These are phyloP conservation scores for Epichloe brachyelytri DNA, from an alignment of 2,329 filamentous ascomycete genomes.

Conservation along the genomic window DNA sequence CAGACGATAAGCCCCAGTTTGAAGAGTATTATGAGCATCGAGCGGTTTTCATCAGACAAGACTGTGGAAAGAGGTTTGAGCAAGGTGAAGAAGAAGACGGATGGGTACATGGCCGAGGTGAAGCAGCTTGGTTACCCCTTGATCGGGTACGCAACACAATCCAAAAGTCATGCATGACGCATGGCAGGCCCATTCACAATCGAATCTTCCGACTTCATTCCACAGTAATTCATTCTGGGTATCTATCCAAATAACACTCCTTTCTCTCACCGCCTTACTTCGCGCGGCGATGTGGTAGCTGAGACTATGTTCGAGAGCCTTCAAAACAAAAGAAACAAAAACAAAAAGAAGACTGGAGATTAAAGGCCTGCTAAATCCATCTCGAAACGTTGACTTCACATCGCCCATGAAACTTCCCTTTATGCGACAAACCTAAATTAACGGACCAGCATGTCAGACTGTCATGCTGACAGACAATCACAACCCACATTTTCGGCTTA, in stretches of 20 bases:
- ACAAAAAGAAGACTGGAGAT: background rate
- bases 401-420: no score
- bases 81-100: slow-evolving; percentile 12
- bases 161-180: no score
- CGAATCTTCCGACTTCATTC: no score
- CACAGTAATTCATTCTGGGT: slow-evolving; percentile 1
- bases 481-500: background rate
- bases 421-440: background rate
- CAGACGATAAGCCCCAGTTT: slow-evolving; percentile 23
- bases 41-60: slow-evolving; percentile 19
- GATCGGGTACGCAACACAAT: no score
- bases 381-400: no score
- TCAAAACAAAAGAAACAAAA: background rate
- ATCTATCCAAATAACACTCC: slow-evolving; percentile 2
- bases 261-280: background rate
- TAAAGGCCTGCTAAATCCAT: background rate
- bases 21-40: slow-evolving; percentile 22
- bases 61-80: slow-evolving; percentile 18
- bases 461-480: background rate
- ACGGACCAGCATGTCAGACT: background rate
- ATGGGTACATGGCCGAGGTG: slow-evolving; percentile 10
- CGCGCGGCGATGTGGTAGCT: background rate
- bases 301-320: background rate
- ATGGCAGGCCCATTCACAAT: no score
- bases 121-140: background rate